These are phyloP conservation scores for Polygonum maritimum DNA, from an alignment of 148 eudicot species.

Conservation along the genomic window DNA sequence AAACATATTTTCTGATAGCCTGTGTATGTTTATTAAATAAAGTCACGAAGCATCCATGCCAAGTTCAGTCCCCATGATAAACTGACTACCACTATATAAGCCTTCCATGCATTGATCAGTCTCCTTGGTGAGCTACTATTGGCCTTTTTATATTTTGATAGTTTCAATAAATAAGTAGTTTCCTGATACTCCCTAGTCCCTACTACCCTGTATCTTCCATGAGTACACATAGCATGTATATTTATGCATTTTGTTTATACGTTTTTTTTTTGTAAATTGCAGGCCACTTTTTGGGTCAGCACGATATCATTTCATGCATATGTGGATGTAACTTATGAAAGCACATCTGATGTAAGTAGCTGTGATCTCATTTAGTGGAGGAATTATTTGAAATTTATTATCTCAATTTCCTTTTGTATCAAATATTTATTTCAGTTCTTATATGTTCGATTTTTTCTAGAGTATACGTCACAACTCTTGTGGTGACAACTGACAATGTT, in stretches of 20 bases:
- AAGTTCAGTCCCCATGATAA: not conserved
- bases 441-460: not conserved
- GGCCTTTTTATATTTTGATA: not conserved
- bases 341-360: slow-evolving; percentile 76
- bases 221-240: not conserved
- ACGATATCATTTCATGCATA: slow-evolving; percentile 72
- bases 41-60: not conserved
- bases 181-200: not conserved
- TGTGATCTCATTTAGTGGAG: not conserved
- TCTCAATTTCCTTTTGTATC: not conserved
- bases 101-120: not conserved
- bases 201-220: too few relatives aligned
- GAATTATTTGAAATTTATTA: too few relatives aligned
- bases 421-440: not conserved
- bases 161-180: not conserved
- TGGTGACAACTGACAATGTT: not conserved
- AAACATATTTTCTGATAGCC: too few relatives aligned
- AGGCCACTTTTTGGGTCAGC: slow-evolving; percentile 78
- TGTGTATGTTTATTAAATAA: not conserved
- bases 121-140: not conserved
- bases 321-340: slow-evolving; percentile 66
- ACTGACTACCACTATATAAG: not conserved
- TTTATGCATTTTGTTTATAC: not conserved
- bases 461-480: not conserved
- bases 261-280: slow-evolving; percentile 14